Evolutionary conservation across 257 asterid species (phyloP).

Genomic region (Cynanchum wilfordii): DNA sequence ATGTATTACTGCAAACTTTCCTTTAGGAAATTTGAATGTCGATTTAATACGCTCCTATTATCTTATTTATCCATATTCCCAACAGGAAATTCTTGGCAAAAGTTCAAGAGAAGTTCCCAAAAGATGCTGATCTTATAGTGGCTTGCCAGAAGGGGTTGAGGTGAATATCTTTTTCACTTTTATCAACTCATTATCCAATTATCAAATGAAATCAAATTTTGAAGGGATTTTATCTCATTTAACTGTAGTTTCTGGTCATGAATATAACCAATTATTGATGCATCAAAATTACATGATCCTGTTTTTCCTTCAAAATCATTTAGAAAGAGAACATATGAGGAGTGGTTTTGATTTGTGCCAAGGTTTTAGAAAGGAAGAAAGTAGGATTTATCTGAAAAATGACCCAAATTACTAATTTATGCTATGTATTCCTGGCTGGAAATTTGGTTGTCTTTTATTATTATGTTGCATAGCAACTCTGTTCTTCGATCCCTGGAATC

Average conservation of each 20-base stretch:
- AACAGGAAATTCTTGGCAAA: conserved; percentile 56
- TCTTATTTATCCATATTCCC: conserved; percentile 16
- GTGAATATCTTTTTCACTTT: conserved; percentile 38
- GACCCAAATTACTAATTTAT: too few species aligned
- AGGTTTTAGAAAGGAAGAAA: background rate
- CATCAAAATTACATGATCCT: background rate
- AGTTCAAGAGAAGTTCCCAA: conserved; percentile 70
- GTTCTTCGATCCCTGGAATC: too few species aligned
- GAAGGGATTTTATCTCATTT: background rate
- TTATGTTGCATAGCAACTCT: too few species aligned
- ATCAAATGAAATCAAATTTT: background rate
- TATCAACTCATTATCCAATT: background rate
- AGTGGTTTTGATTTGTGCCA: background rate
- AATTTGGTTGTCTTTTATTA: too few species aligned
- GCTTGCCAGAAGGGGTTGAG: conserved; percentile 98
- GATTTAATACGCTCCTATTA: background rate
- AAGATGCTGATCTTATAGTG: conserved; percentile 77
- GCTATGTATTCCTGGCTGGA: too few species aligned
- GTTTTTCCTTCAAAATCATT: background rate
- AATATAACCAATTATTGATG: background rate
- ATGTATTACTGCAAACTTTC: conserved; percentile 36
- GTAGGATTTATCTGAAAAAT: background rate
- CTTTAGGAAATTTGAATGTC: background rate
- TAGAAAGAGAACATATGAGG: background rate
- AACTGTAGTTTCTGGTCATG: background rate